phyloP scores from a whole-genome alignment of 2,329 filamentous ascomycete species.

The Lachnellula cervina region DNA sequence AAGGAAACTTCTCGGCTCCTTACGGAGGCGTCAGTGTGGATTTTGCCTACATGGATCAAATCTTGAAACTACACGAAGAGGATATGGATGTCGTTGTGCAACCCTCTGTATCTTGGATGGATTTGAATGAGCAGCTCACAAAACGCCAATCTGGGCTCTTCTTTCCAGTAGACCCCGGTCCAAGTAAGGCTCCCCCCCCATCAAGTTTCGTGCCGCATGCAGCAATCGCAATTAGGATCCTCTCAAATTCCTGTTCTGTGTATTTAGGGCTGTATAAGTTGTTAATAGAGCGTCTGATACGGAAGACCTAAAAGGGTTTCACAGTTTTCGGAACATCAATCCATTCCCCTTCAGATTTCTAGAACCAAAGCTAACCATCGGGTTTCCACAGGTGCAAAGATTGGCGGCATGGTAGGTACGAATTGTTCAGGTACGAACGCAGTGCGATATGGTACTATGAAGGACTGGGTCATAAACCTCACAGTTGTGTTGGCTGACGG shows the following conservation, averaged over 20 bases:
- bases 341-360: too few relatives aligned
- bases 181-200: neutral
- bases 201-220: too few relatives aligned
- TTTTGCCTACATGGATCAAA: slow-evolving; percentile 80
- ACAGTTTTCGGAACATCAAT: too few relatives aligned
- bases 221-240: too few relatives aligned
- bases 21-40: slow-evolving; percentile 86
- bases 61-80: slow-evolving; percentile 72
- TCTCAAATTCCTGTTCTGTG: too few relatives aligned
- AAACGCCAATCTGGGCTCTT: slow-evolving; percentile 73
- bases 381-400: slow-evolving; percentile 50
- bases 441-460: slow-evolving; percentile 80
- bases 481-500: slow-evolving; percentile 78
- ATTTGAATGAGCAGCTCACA: slow-evolving; percentile 67
- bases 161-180: slow-evolving; percentile 76
- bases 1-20: slow-evolving; percentile 85
- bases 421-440: slow-evolving; percentile 76
- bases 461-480: slow-evolving; percentile 80
- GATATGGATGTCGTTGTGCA: slow-evolving; percentile 95
- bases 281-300: too few relatives aligned
- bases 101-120: slow-evolving; percentile 88
- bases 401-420: slow-evolving; percentile 79
- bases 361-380: slow-evolving; percentile 34
- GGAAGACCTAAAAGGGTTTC: too few relatives aligned
- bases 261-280: too few relatives aligned